Percentiles rank a stretch among this genome's conserved stretches.
These are phyloP conservation scores for Colletotrichum tanaceti DNA, from an alignment of 2,329 filamentous ascomycete species.

Conservation along the genomic window DNA sequence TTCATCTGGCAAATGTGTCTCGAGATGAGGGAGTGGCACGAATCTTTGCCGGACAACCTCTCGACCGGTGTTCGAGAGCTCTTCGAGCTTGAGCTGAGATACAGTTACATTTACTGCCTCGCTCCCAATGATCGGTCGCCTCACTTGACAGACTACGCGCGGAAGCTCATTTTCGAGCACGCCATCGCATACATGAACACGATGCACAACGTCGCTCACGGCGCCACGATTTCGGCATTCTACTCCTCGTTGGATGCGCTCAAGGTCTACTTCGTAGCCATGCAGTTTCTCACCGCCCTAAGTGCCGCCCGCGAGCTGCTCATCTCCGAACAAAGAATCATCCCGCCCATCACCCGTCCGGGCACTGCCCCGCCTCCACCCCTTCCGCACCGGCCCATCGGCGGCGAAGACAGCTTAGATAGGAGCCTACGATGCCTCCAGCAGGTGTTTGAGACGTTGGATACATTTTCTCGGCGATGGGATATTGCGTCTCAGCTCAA, in stretches of 20 bases:
- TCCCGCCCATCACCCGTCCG: slow-evolving; percentile 56
- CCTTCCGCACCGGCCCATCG: slow-evolving; percentile 59
- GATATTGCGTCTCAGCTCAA: slow-evolving; percentile 66
- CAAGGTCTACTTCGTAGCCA: slow-evolving; percentile 80
- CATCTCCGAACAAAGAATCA: slow-evolving; percentile 61
- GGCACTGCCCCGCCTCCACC: slow-evolving; percentile 64
- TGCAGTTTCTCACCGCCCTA: slow-evolving; percentile 72
- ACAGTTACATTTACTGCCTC: slow-evolving; percentile 90
- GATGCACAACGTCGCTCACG: slow-evolving; percentile 75
- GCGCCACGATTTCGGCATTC: slow-evolving; percentile 70
- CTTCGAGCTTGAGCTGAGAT: slow-evolving; percentile 89
- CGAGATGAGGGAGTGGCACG: slow-evolving; percentile 83
- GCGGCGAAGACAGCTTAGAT: slow-evolving; percentile 62
- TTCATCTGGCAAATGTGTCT: slow-evolving; percentile 82
- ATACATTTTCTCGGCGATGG: slow-evolving; percentile 70
- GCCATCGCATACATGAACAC: slow-evolving; percentile 83
- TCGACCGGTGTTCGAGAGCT: slow-evolving; percentile 76
- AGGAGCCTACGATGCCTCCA: slow-evolving; percentile 67
- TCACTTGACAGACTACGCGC: slow-evolving; percentile 78
- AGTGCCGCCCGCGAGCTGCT: slow-evolving; percentile 64
- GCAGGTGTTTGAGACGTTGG: slow-evolving; percentile 64
- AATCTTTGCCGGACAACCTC: slow-evolving; percentile 75
- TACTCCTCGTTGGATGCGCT: slow-evolving; percentile 90
- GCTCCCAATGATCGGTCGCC: slow-evolving; percentile 82
- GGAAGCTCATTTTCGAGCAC: slow-evolving; percentile 86